Evolutionary conservation across 2,329 filamentous ascomycete species (phyloP), one percentile per base, ranked within the genome.

Genomic region (Fusarium incarnatum): DNA sequence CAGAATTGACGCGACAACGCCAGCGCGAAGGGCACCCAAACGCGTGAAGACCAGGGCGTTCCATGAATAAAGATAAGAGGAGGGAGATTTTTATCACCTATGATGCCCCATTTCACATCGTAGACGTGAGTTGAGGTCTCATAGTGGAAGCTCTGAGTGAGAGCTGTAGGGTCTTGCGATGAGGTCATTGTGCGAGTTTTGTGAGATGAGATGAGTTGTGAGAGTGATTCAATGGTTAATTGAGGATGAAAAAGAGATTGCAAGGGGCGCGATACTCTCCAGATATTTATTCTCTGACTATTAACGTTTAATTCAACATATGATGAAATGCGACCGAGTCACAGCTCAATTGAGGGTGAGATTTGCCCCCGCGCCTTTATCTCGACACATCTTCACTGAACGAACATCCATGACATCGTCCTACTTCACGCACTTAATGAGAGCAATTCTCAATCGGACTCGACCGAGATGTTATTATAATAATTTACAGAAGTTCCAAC

Each of bases 11-110:
- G 67, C 7, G 79, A 72, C 2, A 85, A 70, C 4, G 80, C 71
- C 30, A 75, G 64, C 2, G 80, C 81, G 20, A 80, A 77, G 3
- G 76, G 73, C 0, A 62, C 48, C 80, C 81, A 85, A 11, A 84
- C 76, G 1, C 60, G 68, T 3, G 81, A 83, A 3, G 82, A 83
- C 82, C 83, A 85, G 0, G 83, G 83, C 0, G 83, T 85, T 55
- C 83, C 83, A 60, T 85, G 83, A 11, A 85, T 72, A 40, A 85
- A 83, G 15, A 85, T 70, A 1, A 83, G 58, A 0, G 81, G 80
- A 20, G 77, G 79, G 0, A 56, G 53, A 59, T 2, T 46, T 34
- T 6, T 66, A 6, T 74, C 34, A 10, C 81, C 81, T 1, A 84
- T 45, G 0, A 77, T 77, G 2, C 70, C 77, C 77, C 78, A 82